These are phyloP conservation scores for Phialocephala sp. DNA, from an alignment of 2,329 filamentous ascomycete species.

Conservation along the genomic window DNA sequence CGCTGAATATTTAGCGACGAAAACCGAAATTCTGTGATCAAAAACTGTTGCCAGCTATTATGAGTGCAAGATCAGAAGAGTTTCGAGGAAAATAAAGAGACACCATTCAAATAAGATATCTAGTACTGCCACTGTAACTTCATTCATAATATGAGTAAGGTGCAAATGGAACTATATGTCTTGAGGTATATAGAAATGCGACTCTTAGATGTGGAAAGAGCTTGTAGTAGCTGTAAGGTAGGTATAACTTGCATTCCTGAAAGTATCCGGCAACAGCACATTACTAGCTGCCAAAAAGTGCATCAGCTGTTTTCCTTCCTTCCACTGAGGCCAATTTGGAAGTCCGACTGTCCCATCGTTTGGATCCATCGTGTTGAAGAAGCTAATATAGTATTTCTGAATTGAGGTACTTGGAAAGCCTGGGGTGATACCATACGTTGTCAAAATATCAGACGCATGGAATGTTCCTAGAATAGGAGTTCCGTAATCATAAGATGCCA, in stretches of 20 bases:
- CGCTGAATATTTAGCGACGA: no score
- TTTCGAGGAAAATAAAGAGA: no score
- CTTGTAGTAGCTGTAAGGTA: conserved; percentile 45
- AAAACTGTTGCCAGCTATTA: no score
- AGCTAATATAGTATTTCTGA: conserved; percentile 74
- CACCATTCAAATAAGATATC: no score
- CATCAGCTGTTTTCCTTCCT: conserved; percentile 54
- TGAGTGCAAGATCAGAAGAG: no score
- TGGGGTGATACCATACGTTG: conserved; percentile 54
- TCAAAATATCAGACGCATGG: conserved; percentile 71
- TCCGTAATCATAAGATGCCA: conserved; percentile 73
- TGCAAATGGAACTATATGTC: no score
- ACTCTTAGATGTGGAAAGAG: conserved; percentile 32
- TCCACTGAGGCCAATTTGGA: conserved; percentile 60
- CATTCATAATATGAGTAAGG: no score
- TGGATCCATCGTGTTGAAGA: conserved; percentile 73
- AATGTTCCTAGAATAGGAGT: conserved; percentile 77
- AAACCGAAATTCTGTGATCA: no score
- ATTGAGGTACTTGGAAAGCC: conserved; percentile 59
- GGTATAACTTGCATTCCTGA: conserved; percentile 51
- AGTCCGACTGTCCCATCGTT: conserved; percentile 54
- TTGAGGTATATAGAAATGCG: no score
- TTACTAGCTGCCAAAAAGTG: conserved; percentile 50
- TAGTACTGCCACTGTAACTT: no score
- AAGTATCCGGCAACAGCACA: conserved; percentile 53